Base-by-base conservation (phyloP, 768 basidiomycete genomes). In the Boletus subcaerulescens region DNA sequence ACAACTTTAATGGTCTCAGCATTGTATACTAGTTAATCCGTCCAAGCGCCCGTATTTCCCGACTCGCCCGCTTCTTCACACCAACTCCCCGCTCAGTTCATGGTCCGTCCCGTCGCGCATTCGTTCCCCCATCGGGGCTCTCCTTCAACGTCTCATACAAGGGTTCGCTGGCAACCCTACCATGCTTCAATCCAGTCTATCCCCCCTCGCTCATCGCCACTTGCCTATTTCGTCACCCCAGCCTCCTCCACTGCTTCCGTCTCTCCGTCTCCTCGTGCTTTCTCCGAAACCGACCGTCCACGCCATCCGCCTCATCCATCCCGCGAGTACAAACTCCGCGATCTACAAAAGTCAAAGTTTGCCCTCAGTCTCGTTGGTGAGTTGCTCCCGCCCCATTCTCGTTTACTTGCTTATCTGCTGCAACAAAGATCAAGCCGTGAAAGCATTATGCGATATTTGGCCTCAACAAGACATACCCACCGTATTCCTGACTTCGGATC, bases 141-240 rank as follows among this genome's bases (percentile, higher is more conserved):
- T 42, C 81, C 84, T 57, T 73, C 69, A 20, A 80, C 83, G 1
- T 76, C 87, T 55, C 83, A 88, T 61, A 74, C 85, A 47, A 76
- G 86, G 69, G 76, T 84, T 62, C 85, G 90, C 63, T 91, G 89
- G 89, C 90, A 91, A 74, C 89, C 89, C 61, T 92, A 91, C 71
- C 73, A 76, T 60, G 67, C 82, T 49, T 69, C 77, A 50, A 66
- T 72, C 50, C 72, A 72, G 43, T 67, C 74, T 53, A 64, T 79
- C 43, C 57, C 70, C 45, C 53, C 71, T 48, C 69, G 65, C 32
- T 66, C 74, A 38, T 60, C 74, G 42, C 65, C 72, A 42, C 61
- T 76, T 39, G 24, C 60, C 24, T 81, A 77, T 76, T 76, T 83
- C 56, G 73, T 80, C 71, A 87, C 86, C 53, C 86, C 86, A 6